Conservation (phyloP, 2,329 filamentous ascomycete genomes). For the Beauveria scarabaeidicola region DNA sequence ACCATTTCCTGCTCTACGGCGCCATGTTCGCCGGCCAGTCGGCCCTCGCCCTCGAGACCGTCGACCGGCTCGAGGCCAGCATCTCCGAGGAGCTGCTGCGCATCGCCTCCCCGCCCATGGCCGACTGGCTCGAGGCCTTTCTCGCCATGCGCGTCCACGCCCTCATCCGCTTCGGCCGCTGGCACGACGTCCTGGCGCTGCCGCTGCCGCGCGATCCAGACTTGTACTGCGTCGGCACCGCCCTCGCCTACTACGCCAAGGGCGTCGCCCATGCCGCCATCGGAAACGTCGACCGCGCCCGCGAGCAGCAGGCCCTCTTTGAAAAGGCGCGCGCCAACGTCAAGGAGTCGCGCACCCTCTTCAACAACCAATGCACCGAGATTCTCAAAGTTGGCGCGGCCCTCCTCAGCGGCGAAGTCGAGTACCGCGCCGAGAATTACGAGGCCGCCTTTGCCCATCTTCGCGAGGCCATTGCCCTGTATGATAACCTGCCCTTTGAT, state of each 20-base stretch:
- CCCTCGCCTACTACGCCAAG: constrained; percentile 59
- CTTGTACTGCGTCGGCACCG: constrained; percentile 62
- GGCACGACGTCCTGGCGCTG: constrained; percentile 55
- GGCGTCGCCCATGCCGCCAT: constrained; percentile 57
- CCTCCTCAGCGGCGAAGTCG: constrained; percentile 67
- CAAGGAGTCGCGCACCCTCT: constrained; percentile 45
- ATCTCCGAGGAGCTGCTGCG: constrained; percentile 56
- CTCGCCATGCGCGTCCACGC: constrained; percentile 60
- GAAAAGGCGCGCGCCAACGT: constrained; percentile 41
- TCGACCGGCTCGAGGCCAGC: constrained; percentile 48
- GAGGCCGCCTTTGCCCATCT: constrained; percentile 52
- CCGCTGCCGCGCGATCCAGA: constrained; percentile 46
- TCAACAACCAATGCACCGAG: constrained; percentile 36
- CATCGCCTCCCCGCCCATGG: constrained; percentile 62
- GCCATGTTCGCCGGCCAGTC: constrained; percentile 69
- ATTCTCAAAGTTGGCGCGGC: constrained; percentile 54
- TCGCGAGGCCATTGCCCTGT: constrained; percentile 46
- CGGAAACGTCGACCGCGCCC: constrained; percentile 46
- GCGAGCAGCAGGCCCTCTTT: constrained; percentile 43
- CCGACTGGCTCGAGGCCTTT: constrained; percentile 70
- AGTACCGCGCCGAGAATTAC: constrained; percentile 55
- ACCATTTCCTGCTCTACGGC: constrained; percentile 67
- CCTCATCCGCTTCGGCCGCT: constrained; percentile 63
- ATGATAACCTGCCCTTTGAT: constrained; percentile 58
- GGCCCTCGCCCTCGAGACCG: constrained; percentile 52